These are phyloP conservation scores for Exophiala spinifera DNA, from an alignment of 2,329 filamentous ascomycete genomes.

Conservation along the genomic window DNA sequence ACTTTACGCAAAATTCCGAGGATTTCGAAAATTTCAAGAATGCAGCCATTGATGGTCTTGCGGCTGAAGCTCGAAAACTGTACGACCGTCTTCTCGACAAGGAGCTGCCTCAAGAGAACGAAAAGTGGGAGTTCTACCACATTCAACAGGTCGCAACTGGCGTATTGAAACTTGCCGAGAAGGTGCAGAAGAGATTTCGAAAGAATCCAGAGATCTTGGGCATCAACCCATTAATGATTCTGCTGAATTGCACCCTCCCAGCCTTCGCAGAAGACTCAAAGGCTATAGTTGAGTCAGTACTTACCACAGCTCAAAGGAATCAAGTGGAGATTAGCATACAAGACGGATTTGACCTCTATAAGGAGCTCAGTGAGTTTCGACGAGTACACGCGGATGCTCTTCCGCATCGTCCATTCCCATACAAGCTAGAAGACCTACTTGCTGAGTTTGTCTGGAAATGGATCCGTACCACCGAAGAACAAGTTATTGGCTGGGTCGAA, in stretches of 20 bases:
- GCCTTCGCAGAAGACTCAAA: constrained; percentile 86
- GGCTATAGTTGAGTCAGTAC: constrained; percentile 77
- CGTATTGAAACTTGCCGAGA: constrained; percentile 79
- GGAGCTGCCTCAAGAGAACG: constrained; percentile 73
- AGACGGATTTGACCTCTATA: constrained; percentile 92
- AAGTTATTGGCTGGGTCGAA: constrained; percentile 79
- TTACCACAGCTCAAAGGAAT: constrained; percentile 66
- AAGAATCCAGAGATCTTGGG: constrained; percentile 87
- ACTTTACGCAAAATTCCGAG: constrained; percentile 68
- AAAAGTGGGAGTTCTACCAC: constrained; percentile 86
- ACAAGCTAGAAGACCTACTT: constrained; percentile 80
- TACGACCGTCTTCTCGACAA: constrained; percentile 77
- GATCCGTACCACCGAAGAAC: constrained; percentile 77
- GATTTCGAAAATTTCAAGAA: constrained; percentile 69
- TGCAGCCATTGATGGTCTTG: constrained; percentile 69
- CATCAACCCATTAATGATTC: constrained; percentile 63
- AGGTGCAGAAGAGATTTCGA: constrained; percentile 87
- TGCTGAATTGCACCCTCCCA: constrained; percentile 81
- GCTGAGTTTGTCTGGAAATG: constrained; percentile 95
- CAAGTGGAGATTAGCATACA: constrained; percentile 77
- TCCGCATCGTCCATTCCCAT: constrained; percentile 72
- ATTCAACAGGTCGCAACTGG: constrained; percentile 84
- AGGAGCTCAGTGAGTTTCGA: constrained; percentile 79
- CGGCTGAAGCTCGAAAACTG: constrained; percentile 69
- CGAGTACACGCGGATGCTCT: constrained; percentile 74